Percentiles rank a stretch among this genome's conserved stretches.
These are phyloP conservation scores for Letharia columbiana DNA, from an alignment of 495 filamentous ascomycete genomes.

Conservation along the genomic window DNA sequence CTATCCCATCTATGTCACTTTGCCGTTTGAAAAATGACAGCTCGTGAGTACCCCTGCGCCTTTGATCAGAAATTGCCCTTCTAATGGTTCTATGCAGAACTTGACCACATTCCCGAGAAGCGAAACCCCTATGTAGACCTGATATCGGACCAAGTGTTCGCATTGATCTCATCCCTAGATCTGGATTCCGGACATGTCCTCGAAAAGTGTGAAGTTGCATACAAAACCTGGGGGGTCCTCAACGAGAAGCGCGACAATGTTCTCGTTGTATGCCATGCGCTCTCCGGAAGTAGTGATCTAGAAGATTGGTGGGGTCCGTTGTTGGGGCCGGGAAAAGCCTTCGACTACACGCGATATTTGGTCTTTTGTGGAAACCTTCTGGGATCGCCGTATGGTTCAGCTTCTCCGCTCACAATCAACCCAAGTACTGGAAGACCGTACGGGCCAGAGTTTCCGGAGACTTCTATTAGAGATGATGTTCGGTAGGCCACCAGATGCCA, in stretches of 20 bases:
- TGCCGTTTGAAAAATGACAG: not conserved
- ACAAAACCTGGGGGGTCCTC: slow-evolving; percentile 72
- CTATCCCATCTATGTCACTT: not conserved
- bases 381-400: slow-evolving; percentile 90
- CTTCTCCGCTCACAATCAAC: slow-evolving; percentile 81
- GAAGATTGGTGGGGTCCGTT: slow-evolving; percentile 96
- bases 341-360: slow-evolving; percentile 86
- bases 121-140: slow-evolving; percentile 72
- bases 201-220: slow-evolving; percentile 81
- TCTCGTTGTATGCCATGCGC: slow-evolving; percentile 91
- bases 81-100: not conserved
- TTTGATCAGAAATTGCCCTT: not conserved
- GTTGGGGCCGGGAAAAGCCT: slow-evolving; percentile 77
- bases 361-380: slow-evolving; percentile 89
- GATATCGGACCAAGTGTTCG: slow-evolving; percentile 77
- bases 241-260: slow-evolving; percentile 61
- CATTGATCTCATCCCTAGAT: slow-evolving; percentile 74
- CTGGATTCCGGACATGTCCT: slow-evolving; percentile 86
- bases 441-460: slow-evolving; percentile 90
- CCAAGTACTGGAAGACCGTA: slow-evolving; percentile 61
- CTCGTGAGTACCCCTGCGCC: not conserved
- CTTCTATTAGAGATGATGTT: slow-evolving; percentile 89
- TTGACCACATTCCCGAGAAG: too few species aligned
- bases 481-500: slow-evolving; percentile 46
- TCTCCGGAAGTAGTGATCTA: slow-evolving; percentile 91